Percentiles rank a stretch among this genome's conserved stretches.
These are phyloP conservation scores for Globisporangium uncinulatum DNA, from an alignment of 352 stramenopile species.

Conservation along the genomic window DNA sequence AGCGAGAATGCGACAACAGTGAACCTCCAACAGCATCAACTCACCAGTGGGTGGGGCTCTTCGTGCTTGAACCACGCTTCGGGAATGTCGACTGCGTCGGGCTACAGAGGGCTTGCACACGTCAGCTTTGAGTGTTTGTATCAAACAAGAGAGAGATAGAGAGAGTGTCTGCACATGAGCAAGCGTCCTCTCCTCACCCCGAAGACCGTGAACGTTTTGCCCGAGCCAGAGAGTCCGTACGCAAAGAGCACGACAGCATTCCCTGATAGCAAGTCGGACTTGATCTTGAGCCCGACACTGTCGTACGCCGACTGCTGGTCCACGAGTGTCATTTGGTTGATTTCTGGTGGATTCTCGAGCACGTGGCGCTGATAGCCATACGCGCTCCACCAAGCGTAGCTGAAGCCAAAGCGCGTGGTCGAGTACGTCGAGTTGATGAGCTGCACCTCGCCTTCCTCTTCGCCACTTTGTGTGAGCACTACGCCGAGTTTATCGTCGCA, in stretches of 20 bases:
- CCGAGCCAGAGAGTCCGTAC: constrained; percentile 89
- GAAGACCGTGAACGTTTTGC: constrained; percentile 94
- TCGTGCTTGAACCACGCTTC: constrained; percentile 94
- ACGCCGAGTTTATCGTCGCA: constrained; percentile 90
- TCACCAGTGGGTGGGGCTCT: constrained; percentile 71
- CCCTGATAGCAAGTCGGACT: constrained; percentile 82
- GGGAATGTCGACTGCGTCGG: constrained; percentile 89
- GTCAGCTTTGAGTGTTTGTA: not conserved
- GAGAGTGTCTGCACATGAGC: too few relatives aligned
- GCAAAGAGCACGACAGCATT: constrained; percentile 94
- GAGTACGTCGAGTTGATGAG: constrained; percentile 92
- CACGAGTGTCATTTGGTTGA: constrained; percentile 84
- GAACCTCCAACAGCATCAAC: not conserved
- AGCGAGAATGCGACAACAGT: not conserved
- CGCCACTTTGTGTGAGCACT: constrained; percentile 84
- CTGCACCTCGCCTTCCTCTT: constrained; percentile 92
- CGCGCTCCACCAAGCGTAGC: constrained; percentile 92
- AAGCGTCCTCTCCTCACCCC: constrained; percentile 27
- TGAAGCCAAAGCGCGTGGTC: constrained; percentile 91
- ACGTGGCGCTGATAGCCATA: constrained; percentile 91
- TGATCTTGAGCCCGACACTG: constrained; percentile 88
- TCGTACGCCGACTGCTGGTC: constrained; percentile 90
- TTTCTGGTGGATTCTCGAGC: constrained; percentile 47
- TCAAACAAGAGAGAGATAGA: not conserved
- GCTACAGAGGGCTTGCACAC: constrained; percentile 19